phyloP scores from a whole-genome alignment of 257 asterid species.

The Schizonepeta tenuifolia region DNA sequence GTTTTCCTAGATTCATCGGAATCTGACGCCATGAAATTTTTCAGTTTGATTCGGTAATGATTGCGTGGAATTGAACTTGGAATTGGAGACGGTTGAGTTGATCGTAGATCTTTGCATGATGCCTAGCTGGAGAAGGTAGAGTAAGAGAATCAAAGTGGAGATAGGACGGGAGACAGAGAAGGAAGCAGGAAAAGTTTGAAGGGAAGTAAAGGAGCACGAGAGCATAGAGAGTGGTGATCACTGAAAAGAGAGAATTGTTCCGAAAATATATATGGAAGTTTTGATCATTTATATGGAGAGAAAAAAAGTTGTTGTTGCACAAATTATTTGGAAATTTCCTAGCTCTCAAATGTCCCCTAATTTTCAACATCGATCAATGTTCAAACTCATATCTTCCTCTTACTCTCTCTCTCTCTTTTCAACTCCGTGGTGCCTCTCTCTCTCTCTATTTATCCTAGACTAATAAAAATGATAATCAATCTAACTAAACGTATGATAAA shows the following conservation, averaged over 20 bases:
- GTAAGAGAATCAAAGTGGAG: conserved; percentile 61
- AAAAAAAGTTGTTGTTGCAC: neutral
- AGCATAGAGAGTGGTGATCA: conserved; percentile 59
- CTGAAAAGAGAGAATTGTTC: conserved; percentile 51
- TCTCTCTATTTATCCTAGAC: too few relatives aligned
- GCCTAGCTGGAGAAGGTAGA: conserved; percentile 69
- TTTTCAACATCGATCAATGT: too few relatives aligned
- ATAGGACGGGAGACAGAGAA: conserved; percentile 62
- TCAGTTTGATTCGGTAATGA: neutral
- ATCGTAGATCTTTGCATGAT: conserved; percentile 42
- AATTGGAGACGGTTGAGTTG: conserved; percentile 11
- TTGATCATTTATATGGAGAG: neutral
- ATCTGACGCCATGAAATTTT: conserved; percentile 22
- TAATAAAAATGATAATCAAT: too few relatives aligned
- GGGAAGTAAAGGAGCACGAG: conserved; percentile 73
- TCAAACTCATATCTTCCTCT: too few relatives aligned
- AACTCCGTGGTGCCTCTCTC: too few relatives aligned
- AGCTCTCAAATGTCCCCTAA: too few relatives aligned
- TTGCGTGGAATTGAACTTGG: neutral
- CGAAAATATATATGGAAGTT: too few relatives aligned
- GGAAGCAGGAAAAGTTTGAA: conserved; percentile 24
- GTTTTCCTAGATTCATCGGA: neutral
- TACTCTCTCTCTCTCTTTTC: too few relatives aligned
- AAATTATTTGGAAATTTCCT: conserved; percentile 23
- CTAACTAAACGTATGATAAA: too few relatives aligned